A percentile compares a stretch with the other conserved stretches of the same genome.
Evolutionary conservation across 2,329 filamentous ascomycete genomes (phyloP).

Genomic region (Trichoderma polysporum): DNA sequence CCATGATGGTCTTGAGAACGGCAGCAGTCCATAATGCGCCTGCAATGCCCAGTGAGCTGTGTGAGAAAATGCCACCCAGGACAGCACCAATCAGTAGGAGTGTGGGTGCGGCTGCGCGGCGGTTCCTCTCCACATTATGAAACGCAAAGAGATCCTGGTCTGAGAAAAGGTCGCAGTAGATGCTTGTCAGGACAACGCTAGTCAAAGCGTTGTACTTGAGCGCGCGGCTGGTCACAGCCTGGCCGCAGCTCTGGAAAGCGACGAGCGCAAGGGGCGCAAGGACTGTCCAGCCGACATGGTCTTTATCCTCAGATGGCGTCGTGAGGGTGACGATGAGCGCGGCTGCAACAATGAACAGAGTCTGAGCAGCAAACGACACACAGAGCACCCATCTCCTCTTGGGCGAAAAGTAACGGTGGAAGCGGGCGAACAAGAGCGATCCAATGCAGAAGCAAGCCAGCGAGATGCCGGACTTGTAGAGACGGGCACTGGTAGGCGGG

Average conservation of each 20-base stretch:
- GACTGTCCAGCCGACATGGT: slow-evolving; percentile 57
- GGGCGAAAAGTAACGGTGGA: slow-evolving; percentile 63
- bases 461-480: slow-evolving; percentile 65
- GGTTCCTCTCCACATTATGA: slow-evolving; percentile 51
- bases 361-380: slow-evolving; percentile 56
- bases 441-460: slow-evolving; percentile 70
- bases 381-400: slow-evolving; percentile 65
- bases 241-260: slow-evolving; percentile 75
- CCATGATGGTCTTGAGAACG: slow-evolving; percentile 54
- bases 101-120: slow-evolving; percentile 49
- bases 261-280: slow-evolving; percentile 67
- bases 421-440: slow-evolving; percentile 67
- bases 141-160: slow-evolving; percentile 52
- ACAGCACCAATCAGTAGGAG: slow-evolving; percentile 52
- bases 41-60: slow-evolving; percentile 48
- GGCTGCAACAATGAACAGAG: slow-evolving; percentile 49
- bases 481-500: slow-evolving; percentile 30
- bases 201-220: slow-evolving; percentile 70
- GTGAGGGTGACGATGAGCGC: slow-evolving; percentile 54
- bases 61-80: slow-evolving; percentile 50
- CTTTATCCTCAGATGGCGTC: slow-evolving; percentile 38
- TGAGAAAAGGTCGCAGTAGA: slow-evolving; percentile 78
- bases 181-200: slow-evolving; percentile 76
- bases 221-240: slow-evolving; percentile 72
- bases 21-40: slow-evolving; percentile 62